Evolutionary conservation across 75 land plant species (phyloP).

Genomic region (Chamaecyparis obtusa): DNA sequence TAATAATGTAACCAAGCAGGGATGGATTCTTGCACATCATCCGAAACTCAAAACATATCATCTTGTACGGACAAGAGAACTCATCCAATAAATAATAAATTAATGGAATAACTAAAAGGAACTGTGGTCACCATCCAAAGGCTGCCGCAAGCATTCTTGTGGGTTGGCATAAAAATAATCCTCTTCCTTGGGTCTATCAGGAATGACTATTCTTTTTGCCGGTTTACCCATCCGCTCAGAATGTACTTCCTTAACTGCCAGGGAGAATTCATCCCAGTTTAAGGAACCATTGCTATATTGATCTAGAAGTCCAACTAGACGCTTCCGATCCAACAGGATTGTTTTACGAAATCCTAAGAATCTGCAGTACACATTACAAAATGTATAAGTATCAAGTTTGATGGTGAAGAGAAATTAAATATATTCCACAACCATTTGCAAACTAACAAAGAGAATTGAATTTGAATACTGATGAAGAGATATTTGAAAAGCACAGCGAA

Average conservation of each 20-base stretch:
- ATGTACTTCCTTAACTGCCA: slow-evolving; percentile 55
- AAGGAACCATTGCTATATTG: slow-evolving; percentile 50
- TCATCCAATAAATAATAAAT: slow-evolving; percentile 6
- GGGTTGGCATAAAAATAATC: slow-evolving; percentile 96
- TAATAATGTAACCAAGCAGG: slow-evolving; percentile 4
- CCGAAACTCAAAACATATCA: neutral
- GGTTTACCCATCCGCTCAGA: slow-evolving; percentile 61
- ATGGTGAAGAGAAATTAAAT: neutral
- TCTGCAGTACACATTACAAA: slow-evolving; percentile 31
- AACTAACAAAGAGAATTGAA: neutral
- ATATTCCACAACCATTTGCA: neutral
- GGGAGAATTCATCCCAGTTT: slow-evolving; percentile 73
- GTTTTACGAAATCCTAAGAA: slow-evolving; percentile 76
- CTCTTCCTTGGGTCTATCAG: slow-evolving; percentile 85
- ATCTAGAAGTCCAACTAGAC: slow-evolving; percentile 66
- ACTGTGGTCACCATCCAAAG: slow-evolving; percentile 3
- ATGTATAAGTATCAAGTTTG: neutral
- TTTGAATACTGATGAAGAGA: neutral
- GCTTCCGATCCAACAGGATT: slow-evolving; percentile 56
- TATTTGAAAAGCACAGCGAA: neutral
- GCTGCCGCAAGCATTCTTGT: slow-evolving; percentile 55
- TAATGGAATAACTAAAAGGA: slow-evolving; percentile 9
- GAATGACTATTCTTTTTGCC: slow-evolving; percentile 38
- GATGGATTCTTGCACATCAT: slow-evolving; percentile 6
- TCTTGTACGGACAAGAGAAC: slow-evolving; percentile 2